A percentile compares a stretch with the other conserved stretches of the same genome.
These are phyloP conservation scores for Carallia pectinifolia DNA, from an alignment of 345 rosid species.

Conservation along the genomic window DNA sequence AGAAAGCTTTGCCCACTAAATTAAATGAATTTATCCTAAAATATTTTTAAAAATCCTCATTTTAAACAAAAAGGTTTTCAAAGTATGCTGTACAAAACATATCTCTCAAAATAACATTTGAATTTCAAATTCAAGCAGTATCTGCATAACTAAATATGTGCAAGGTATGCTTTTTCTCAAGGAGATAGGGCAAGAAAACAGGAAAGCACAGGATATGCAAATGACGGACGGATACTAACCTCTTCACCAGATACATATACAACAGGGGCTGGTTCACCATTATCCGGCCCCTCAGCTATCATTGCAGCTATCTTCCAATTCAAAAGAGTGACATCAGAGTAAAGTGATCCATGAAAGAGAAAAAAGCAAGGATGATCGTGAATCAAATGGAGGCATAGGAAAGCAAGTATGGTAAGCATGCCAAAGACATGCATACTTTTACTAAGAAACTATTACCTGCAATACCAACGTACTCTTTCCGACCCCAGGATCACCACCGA, in stretches of 20 bases:
- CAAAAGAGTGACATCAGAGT: constrained; percentile 22
- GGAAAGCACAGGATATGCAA: constrained; percentile 3
- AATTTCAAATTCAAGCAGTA: background rate
- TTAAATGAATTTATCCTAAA: background rate
- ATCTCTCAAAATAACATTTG: background rate
- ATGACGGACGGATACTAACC: constrained; percentile 40
- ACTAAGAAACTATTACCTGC: constrained; percentile 49
- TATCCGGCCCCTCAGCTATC: constrained; percentile 57
- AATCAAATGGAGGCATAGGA: background rate
- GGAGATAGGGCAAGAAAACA: background rate
- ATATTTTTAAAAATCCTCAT: no score
- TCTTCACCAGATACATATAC: constrained; percentile 94
- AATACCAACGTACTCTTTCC: constrained; percentile 92
- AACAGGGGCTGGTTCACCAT: constrained; percentile 58
- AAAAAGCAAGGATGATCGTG: background rate
- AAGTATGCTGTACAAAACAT: no score
- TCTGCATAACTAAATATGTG: background rate
- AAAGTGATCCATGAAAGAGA: constrained; percentile 6
- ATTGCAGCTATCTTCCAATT: constrained; percentile 68
- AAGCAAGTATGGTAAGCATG: background rate
- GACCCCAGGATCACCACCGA: constrained; percentile 97
- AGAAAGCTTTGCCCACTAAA: background rate
- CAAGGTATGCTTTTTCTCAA: background rate
- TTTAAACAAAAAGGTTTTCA: no score
- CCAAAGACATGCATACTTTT: background rate